A percentile compares a stretch with the other conserved stretches of the same genome.
These are phyloP conservation scores for Gossypium trilobum DNA, from an alignment of 441 rosid genomes.

Conservation along the genomic window DNA sequence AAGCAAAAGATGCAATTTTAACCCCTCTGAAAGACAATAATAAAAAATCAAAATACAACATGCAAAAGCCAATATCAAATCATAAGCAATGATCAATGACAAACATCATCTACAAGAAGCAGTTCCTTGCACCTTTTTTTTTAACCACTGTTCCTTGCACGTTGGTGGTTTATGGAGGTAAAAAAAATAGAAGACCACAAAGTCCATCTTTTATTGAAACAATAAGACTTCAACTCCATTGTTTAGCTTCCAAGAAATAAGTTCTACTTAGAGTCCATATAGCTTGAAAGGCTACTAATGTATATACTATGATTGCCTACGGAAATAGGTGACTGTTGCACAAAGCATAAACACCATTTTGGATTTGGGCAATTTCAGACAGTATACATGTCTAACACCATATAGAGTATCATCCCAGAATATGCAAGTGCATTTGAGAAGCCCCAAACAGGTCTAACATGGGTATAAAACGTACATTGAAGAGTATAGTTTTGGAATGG, in stretches of 20 bases:
- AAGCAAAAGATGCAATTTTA: neutral
- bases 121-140: neutral
- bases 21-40: neutral
- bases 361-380: slow-evolving; percentile 4
- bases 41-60: neutral
- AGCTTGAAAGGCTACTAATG: neutral
- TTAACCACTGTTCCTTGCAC: too few relatives aligned
- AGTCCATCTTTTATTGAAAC: neutral
- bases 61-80: neutral
- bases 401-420: neutral
- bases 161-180: neutral
- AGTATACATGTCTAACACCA: neutral
- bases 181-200: neutral
- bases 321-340: neutral
- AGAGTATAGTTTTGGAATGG: neutral
- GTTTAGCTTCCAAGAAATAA: neutral
- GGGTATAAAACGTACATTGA: neutral
- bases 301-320: neutral
- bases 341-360: neutral
- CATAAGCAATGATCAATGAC: neutral
- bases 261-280: neutral
- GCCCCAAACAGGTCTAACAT: neutral
- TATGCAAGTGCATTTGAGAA: neutral
- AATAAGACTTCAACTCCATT: neutral
- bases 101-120: neutral